Conservation (phyloP, 2,329 filamentous ascomycete genomes). For the Colletotrichum cordylinicola region DNA sequence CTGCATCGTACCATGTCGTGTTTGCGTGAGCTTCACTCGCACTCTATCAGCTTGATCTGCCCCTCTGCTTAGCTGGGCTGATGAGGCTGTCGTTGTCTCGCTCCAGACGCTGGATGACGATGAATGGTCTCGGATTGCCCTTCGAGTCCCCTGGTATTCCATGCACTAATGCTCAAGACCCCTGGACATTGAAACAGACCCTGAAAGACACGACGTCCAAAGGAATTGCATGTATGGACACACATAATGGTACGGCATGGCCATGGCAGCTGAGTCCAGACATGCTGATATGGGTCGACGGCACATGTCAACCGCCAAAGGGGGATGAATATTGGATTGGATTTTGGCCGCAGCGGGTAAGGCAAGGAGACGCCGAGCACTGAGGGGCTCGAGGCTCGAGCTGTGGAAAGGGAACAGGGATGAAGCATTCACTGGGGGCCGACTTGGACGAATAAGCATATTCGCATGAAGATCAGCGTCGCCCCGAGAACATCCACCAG, state of each 20-base stretch:
- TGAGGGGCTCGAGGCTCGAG: neutral
- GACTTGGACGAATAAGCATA: slow-evolving; percentile 8
- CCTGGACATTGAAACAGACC: neutral
- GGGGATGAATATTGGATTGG: neutral
- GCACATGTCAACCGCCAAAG: neutral
- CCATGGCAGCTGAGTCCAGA: neutral
- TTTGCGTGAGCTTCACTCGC: neutral
- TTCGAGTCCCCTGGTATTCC: neutral
- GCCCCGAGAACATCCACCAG: neutral
- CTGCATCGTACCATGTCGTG: neutral
- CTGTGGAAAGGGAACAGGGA: neutral
- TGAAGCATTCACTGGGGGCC: neutral
- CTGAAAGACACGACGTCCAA: neutral
- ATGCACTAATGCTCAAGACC: neutral
- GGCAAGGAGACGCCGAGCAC: neutral
- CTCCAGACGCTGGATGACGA: neutral
- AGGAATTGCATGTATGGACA: neutral
- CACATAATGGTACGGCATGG: neutral
- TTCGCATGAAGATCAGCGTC: slow-evolving; percentile 1
- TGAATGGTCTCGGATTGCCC: neutral
- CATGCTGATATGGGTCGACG: neutral
- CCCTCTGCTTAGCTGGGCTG: neutral
- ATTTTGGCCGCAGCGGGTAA: neutral
- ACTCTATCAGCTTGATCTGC: neutral
- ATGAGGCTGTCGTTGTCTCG: neutral